A percentile compares a stretch with the other conserved stretches of the same genome.
phyloP scores from a whole-genome alignment of 2,329 filamentous ascomycete genomes.

The Cladosporium sp. region DNA sequence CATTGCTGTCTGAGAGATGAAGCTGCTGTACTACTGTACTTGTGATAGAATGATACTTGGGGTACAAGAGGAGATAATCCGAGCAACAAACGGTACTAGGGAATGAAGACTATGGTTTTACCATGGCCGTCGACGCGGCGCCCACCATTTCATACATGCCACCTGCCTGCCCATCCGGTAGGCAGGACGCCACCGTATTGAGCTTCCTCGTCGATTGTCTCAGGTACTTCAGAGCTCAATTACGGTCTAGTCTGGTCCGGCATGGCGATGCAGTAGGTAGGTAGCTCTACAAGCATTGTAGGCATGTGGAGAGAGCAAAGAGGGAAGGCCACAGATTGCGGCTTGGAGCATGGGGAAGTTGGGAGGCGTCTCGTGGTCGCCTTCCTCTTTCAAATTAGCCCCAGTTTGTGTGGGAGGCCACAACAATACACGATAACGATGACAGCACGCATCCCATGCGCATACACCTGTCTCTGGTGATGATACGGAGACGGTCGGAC shows the following conservation, averaged over 20 bases:
- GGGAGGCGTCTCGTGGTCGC: too few relatives aligned
- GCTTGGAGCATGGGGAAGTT: too few relatives aligned
- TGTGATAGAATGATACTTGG: neutral
- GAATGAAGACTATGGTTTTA: too few relatives aligned
- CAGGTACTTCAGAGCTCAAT: neutral
- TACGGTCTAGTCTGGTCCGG: neutral
- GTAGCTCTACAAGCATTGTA: neutral
- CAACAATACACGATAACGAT: too few relatives aligned
- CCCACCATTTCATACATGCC: neutral
- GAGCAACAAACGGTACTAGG: too few relatives aligned
- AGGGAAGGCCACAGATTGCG: too few relatives aligned
- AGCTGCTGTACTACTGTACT: neutral
- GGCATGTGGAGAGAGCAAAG: neutral
- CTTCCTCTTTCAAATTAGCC: too few relatives aligned
- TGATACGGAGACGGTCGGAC: neutral
- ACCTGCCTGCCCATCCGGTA: neutral
- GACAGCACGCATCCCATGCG: too few relatives aligned
- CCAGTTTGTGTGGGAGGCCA: too few relatives aligned
- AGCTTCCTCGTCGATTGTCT: neutral
- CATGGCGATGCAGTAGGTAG: too few relatives aligned
- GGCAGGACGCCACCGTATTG: neutral
- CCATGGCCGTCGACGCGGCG: neutral
- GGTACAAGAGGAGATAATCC: neutral
- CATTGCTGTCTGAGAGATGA: neutral
- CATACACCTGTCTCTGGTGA: too few relatives aligned